Percentiles rank a stretch among this genome's conserved stretches.
These are phyloP conservation scores for Fusarium napiforme DNA, from an alignment of 2,329 filamentous ascomycete species.

Conservation along the genomic window DNA sequence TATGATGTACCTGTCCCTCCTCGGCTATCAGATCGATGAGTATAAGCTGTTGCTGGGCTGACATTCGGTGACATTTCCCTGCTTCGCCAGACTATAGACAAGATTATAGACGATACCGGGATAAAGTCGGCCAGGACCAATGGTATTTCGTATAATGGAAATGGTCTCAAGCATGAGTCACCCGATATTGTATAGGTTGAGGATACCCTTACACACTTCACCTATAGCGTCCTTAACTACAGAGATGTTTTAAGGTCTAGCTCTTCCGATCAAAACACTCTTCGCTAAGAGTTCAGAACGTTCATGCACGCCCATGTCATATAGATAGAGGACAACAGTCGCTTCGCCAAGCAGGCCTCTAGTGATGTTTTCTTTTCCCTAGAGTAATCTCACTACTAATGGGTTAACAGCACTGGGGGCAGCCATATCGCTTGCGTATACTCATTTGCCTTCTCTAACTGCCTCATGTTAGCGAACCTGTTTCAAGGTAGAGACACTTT, in stretches of 20 bases:
- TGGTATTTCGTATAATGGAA: not conserved
- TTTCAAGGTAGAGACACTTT: not conserved
- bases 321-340: not conserved
- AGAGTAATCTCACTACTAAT: not conserved
- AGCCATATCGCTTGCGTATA: not conserved
- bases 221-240: not conserved
- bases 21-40: conserved; percentile 2
- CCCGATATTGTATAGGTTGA: not conserved
- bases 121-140: rapidly evolving
- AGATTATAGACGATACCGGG: not conserved
- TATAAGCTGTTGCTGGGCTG: not conserved
- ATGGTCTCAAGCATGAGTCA: not conserved
- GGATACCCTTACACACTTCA: not conserved
- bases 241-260: not conserved
- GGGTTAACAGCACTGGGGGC: not conserved
- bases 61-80: not conserved
- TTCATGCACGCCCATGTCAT: not conserved
- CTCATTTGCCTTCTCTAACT: not conserved
- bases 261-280: not conserved
- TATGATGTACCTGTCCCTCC: not conserved
- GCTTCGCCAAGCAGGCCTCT: not conserved
- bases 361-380: not conserved
- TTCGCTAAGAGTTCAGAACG: not conserved
- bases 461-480: not conserved
- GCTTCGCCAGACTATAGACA: not conserved